Evolutionary conservation across 2,329 filamentous ascomycete genomes (phyloP), one percentile per base, ranked within the genome.

Genomic region (Verticillium longisporum): DNA sequence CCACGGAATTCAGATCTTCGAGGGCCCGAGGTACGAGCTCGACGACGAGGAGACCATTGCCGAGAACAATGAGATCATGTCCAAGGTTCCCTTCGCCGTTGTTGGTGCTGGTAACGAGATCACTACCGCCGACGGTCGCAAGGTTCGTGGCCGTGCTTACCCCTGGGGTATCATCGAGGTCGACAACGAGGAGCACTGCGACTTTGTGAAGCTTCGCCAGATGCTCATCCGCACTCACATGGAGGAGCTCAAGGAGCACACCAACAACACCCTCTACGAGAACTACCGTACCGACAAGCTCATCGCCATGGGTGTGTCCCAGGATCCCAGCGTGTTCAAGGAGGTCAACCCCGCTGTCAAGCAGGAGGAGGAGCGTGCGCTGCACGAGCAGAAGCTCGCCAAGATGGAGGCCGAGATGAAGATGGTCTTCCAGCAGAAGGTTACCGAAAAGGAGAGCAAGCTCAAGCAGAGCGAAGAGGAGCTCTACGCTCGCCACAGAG

Each of bases 401-500:
- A 99, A 99, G 91, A 99, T 99, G 95, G 95, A 99, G 80, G 88
- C 92, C 73, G 95, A 99, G 79, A 99, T 99, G 95, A 99, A 99
- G 91, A 97, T 97, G 91, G 95, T 99, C 69, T 99, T 99, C 92
- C 95, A 98, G 78, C 95, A 99, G 77, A 99, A 99, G 89, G 95
- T 99, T 36, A 88, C 92, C 68, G 95, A 99, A 79, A 99, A 99
- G 84, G 95, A 99, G 81, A 97, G 92, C 86, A 99, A 99, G 82
- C 83, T 99, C 76, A 96, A 96, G 83, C 95, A 98, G 82, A 97
- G 92, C 83, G 95, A 99, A 79, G 95, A 99, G 77, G 95, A 99
- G 83, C 83, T 99, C 62, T 98, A 98, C 74, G 93, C 95, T 68
- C 90, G 95, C 70, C 95, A 99, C 83, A 89, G 94, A 75, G 95